Base-by-base conservation (phyloP, 441 rosid species). In the Codiaeum variegatum region DNA sequence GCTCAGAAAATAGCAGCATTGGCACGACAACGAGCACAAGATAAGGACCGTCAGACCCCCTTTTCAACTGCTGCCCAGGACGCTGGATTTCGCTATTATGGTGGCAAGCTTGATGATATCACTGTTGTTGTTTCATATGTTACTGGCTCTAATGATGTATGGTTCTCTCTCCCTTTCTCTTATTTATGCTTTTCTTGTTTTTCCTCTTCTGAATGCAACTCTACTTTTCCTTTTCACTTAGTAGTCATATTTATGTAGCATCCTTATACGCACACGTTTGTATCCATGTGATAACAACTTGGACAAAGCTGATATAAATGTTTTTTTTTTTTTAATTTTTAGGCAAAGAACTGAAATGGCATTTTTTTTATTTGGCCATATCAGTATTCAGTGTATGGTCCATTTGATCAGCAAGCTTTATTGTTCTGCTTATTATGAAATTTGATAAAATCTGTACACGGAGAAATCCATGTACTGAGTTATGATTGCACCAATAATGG, bases 81-180 rank as follows among this genome's bases (percentile, higher is more conserved):
- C 73, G 96, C 98, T 74, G 99, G 99, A 11, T 87, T 79, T 79
- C 89, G 95, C 67, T 95, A 86, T 71, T 81, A 82, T 64, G 98
- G 98, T 18, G 98, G 99, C 77, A 95, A 95, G 83, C 96, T 95
- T 66, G 98, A 95, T 55, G 99, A 95, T 77, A 90, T 95, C 67
- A 95, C 99, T 2, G 97, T 88, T 44, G 91, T 95, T n/a, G 96
- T 95, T 72, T 95, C 99, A 21, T 90, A 83, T 70, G 73, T 95
- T 34, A 76, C 83, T 64, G 79, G 85, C 76, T 78, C 86, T 36
- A 29, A 67, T 40, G 63, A 69, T 52, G 79, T 76, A 79, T n/a
- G 76, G 28, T n/a, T 70, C 61, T 70, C 47, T n/a, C 60, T 23
- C 49, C 6, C 65, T 70, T 19, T 55, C 42, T 52, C 36, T 24